Conservation (phyloP, 352 stramenopile species). For the Phytophthora citrophthora region DNA sequence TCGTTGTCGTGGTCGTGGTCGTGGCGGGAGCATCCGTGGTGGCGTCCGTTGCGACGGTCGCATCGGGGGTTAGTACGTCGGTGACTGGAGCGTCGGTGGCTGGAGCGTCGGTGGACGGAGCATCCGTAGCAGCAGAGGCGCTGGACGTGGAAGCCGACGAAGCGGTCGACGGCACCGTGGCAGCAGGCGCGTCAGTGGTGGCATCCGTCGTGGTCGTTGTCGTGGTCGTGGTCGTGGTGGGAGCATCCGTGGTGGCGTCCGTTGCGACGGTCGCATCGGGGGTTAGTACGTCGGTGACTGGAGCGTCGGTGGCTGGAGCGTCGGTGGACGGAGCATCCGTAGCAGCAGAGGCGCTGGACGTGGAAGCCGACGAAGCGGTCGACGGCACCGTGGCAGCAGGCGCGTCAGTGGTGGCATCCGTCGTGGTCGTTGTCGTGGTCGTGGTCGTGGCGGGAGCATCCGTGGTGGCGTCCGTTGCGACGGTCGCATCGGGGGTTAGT, state of each 20-base stretch:
- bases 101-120: too few species aligned
- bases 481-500: too few species aligned
- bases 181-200: background rate
- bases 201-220: background rate
- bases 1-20: background rate
- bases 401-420: background rate
- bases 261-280: too few species aligned
- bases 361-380: background rate
- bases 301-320: background rate
- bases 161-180: background rate
- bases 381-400: background rate
- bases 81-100: background rate
- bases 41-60: too few species aligned
- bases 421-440: too few species aligned
- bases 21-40: too few species aligned
- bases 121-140: background rate
- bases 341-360: background rate
- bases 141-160: background rate
- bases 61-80: background rate
- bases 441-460: too few species aligned
- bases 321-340: too few species aligned
- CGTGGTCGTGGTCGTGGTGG: too few species aligned
- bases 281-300: background rate
- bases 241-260: too few species aligned
- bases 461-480: too few species aligned